Percentiles rank a stretch among this genome's conserved stretches.
Conservation (phyloP, 1,284 basidiomycete species). For the Trichosporon coremiiforme region DNA sequence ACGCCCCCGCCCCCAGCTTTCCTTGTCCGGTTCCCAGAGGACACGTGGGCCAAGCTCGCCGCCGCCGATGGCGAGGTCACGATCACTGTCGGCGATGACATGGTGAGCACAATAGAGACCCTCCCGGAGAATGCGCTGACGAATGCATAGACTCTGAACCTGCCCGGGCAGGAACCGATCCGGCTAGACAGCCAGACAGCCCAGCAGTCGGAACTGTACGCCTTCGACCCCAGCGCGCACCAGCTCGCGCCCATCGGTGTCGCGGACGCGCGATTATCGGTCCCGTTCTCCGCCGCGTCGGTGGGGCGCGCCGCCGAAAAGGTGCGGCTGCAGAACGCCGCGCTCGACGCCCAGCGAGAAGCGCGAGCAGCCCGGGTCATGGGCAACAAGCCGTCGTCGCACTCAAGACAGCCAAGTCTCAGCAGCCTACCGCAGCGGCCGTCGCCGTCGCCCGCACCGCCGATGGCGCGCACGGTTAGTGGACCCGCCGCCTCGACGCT, state of each 20-base stretch:
- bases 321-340: slow-evolving; percentile 39
- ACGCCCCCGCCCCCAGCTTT: slow-evolving; percentile 34
- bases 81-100: slow-evolving; percentile 36
- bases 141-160: slow-evolving; percentile 35
- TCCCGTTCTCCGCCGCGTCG: slow-evolving; percentile 39
- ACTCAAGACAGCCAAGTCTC: slow-evolving; percentile 6
- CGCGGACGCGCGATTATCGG: slow-evolving; percentile 42
- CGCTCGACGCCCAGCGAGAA: slow-evolving; percentile 39
- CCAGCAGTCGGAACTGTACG: slow-evolving; percentile 40
- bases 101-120: slow-evolving; percentile 33
- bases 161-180: slow-evolving; percentile 37
- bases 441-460: neutral
- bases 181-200: slow-evolving; percentile 36
- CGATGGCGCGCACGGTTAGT: slow-evolving; percentile 29
- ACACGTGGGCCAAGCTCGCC: slow-evolving; percentile 40
- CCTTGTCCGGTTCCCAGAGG: slow-evolving; percentile 47
- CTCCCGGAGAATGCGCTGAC: neutral
- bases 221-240: slow-evolving; percentile 20
- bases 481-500: slow-evolving; percentile 26
- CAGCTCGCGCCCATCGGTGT: slow-evolving; percentile 40
- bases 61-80: slow-evolving; percentile 29
- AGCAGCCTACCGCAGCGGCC: slow-evolving; percentile 15
- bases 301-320: slow-evolving; percentile 39
- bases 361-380: slow-evolving; percentile 38
- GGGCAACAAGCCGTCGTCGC: slow-evolving; percentile 25